Percentiles rank a stretch among this genome's conserved stretches.
Conservation (phyloP, 1,284 basidiomycete genomes). For the Cystobasidium sp. region DNA sequence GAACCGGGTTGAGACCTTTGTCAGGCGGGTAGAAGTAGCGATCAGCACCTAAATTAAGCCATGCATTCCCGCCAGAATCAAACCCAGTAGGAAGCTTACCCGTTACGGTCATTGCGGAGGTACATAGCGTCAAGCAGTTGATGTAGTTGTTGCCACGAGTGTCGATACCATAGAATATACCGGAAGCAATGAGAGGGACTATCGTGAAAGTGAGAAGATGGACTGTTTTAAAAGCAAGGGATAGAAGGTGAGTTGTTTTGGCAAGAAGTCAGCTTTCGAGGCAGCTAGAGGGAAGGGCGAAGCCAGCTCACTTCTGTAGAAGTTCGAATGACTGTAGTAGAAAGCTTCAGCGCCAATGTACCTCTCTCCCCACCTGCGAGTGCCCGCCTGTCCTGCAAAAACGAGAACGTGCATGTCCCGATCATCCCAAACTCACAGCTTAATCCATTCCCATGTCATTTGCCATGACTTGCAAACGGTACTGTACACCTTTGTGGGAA, state of each 20-base stretch:
- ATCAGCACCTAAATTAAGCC: conserved; percentile 1
- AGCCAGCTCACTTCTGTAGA: conserved; percentile 33
- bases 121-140: conserved; percentile 52
- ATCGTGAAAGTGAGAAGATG: conserved; percentile 57
- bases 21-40: neutral
- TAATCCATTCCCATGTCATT: neutral
- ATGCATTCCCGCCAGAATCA: neutral
- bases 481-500: neutral
- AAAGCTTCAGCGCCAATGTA: neutral
- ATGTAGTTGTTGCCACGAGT: conserved; percentile 51
- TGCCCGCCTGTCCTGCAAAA: neutral
- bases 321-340: conserved; percentile 30
- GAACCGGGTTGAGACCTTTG: conserved; percentile 48
- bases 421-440: conserved; percentile 19
- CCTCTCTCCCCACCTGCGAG: neutral
- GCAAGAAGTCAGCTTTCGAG: neutral
- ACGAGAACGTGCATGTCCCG: neutral
- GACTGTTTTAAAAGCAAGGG: conserved; percentile 48
- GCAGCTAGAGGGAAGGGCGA: neutral
- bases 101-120: conserved; percentile 57
- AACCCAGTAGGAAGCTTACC: conserved; percentile 43
- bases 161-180: conserved; percentile 58
- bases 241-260: neutral
- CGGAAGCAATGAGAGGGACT: conserved; percentile 55
- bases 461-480: neutral